These are phyloP conservation scores for Martensiomyces pterosporus DNA, from an alignment of 192 early-diverging fungal species.

Conservation along the genomic window DNA sequence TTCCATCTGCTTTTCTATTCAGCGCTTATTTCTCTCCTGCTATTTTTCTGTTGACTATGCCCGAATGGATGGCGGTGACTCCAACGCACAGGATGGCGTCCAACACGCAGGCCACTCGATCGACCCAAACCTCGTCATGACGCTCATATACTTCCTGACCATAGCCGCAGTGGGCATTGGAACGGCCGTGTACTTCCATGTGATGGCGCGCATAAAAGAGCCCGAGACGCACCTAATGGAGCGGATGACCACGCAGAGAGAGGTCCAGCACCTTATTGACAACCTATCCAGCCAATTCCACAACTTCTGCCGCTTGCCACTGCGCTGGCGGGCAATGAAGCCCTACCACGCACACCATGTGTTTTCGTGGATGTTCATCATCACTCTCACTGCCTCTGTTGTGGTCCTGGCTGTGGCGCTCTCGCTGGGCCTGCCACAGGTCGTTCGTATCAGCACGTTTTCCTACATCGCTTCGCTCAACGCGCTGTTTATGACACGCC, in stretches of 20 bases:
- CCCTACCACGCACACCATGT: conserved; percentile 48
- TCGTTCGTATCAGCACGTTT: conserved; percentile 45
- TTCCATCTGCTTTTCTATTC: neutral
- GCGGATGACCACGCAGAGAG: conserved; percentile 56
- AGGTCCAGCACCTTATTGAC: conserved; percentile 57
- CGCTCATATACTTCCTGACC: conserved; percentile 52
- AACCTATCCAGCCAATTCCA: conserved; percentile 53
- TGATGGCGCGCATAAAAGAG: conserved; percentile 50
- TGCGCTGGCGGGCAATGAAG: conserved; percentile 51
- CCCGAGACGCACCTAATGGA: conserved; percentile 52
- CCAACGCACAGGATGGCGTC: neutral
- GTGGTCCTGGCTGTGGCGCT: conserved; percentile 28
- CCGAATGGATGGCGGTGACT: conserved; percentile 6
- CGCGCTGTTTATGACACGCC: conserved; percentile 50
- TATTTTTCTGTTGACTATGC: neutral
- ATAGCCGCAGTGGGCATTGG: conserved; percentile 46
- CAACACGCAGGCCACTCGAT: conserved; percentile 11
- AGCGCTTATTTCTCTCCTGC: neutral
- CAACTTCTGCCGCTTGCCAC: conserved; percentile 48
- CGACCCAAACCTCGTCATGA: conserved; percentile 47
- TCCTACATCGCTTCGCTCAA: conserved; percentile 38
- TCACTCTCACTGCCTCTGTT: conserved; percentile 24
- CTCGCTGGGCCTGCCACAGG: conserved; percentile 23
- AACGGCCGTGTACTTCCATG: conserved; percentile 52
- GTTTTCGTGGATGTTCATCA: conserved; percentile 50